Evolutionary conservation across 768 basidiomycete genomes (phyloP), one percentile per base, ranked within the genome.

Genomic region (Pleurotus platypus): DNA sequence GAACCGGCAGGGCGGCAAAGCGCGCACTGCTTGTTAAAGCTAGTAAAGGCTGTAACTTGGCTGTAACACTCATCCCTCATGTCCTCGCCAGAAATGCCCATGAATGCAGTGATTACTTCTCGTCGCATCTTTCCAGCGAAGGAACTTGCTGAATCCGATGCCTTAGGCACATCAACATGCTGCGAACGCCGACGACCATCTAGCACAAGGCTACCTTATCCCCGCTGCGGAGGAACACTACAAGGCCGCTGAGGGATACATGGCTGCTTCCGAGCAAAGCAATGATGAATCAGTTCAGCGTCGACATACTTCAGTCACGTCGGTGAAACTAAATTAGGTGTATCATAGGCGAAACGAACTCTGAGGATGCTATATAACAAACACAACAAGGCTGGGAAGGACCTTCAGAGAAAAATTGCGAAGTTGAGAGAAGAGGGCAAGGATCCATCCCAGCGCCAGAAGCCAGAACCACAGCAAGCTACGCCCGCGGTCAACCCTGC

Each of bases 81-180:
- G 62, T 66, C 75, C 35, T 57, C 64, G 46, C 74, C 72, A 58
- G 74, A 80, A 42, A 77, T 77, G 55, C 79, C 82, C 22, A 74
- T 85, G 73, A 80, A 82, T 64, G 68, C 75, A 38, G 83, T 83
- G 65, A 74, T 72, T 67, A 22, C 9, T 40, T 38, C 43, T 30
- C 26, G 22, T 35, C 30, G 26, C 27, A 18, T 39, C 54, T 2
- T 42, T 1, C 8, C 22, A 11, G 7, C 20, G n/a, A 45, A 55
- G 56, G 49, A 40, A 59, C 61, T 27, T 55, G 55, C 27, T 45
- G 55, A 46, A 39, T 56, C 59, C 43, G 55, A 56, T 48, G 26
- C 43, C 49, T 20, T 67, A 92, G 90, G 90, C 91, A 18, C 89
- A 93, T 68, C 84, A 87, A 63, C 89, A 92, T 70, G 87, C 87